Base-by-base conservation (phyloP, 2,329 filamentous ascomycete species). In the Colletotrichum spinosum region DNA sequence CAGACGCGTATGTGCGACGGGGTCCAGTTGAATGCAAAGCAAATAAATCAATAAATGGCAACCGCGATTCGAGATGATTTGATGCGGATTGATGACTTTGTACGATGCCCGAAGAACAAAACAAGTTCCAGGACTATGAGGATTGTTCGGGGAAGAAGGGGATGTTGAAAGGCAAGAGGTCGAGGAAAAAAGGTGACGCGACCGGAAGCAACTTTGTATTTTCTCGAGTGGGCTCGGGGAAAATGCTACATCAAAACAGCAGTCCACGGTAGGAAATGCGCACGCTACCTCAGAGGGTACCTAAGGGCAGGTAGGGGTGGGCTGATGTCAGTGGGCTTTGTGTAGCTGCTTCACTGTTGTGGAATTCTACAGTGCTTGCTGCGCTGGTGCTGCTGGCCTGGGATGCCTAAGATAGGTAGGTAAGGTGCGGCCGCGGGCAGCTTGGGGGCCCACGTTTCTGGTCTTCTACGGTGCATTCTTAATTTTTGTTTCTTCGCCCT, bases 141-240 rank as follows among this genome's bases (percentile, higher is more conserved):
- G 50, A 12, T 60, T 59, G 64, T 50, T 59, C 56, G 38, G 48
- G 34, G 44, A 39, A 37, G 58, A 17, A 15, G 37, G 25, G 25
- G 25, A 25, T 25, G 25, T 25, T 25, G 60, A 64, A 55, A 55
- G 54, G 56, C 50, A 58, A 41, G 41, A 52, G 50, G 35, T 60
- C 64, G 55, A 65, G 50, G 60, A 49, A 38, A 25, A 25, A 55
- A 63, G 44, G 63, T 63, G 63, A 67, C 64, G 64, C 64, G 64
- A 65, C 60, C 60, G 64, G 62, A 53, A 51, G 59, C 60, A 65
- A 60, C 59, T 67, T 67, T 64, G 55, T 58, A 64, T 67, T 65
- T 67, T 67, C 60, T 65, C 25, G 25, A 25, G 25, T 60, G 42
- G 64, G 60, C 49, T 44, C 42, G 42, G 42, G 53, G 49, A 60